Evolutionary conservation across 805 yeast species (phyloP), one percentile per base, ranked within the genome.

Genomic region (Ogataea haglerorum): DNA sequence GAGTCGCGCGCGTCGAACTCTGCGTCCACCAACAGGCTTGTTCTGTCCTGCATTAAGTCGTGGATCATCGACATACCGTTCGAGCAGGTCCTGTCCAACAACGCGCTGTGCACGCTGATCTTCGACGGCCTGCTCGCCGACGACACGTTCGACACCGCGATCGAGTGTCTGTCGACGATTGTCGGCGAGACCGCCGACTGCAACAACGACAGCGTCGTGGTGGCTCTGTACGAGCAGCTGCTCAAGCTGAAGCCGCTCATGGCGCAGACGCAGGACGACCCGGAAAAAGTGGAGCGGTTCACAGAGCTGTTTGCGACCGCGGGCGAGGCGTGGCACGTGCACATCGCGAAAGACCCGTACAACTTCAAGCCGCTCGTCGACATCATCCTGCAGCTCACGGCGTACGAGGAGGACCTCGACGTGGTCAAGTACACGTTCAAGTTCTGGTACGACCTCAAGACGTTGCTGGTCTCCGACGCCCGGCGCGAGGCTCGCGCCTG

Each of bases 281-380:
- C 76, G 1, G 93, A 84, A 25, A 70, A 73, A 27, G 74, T 85
- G 54, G 82, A 81, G 42, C 79, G 85, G 10, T 66, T 85, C 38
- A 77, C 95, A 0, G 73, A 93, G 54, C 60, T 93, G 30, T 86
- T 85, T 59, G 85, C 89, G 6, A 95, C 89, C 52, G 95, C 97
- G 2, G 96, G 95, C 42, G 97, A 89, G 64, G 76, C 95, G 2
- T 93, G 99, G 99, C 93, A 88, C 62, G 85, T 85, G 24, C 69
- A 85, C 24, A 79, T 93, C 36, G 88, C 91, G 6, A 78, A 78
- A 52, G 68, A 74, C 38, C 93, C 97, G 0, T 64, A 63, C 32
- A 73, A 75, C 32, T 90, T 85, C 65, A 73, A 76, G 48, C 84
- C 85, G 1, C 65, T 93, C 53, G 90, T 90, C 14, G 80, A 78